Percentiles rank a stretch among this genome's conserved stretches.
Evolutionary conservation across 176 grass and related monocot species (phyloP).

Genomic region (Oryza glumipatula): DNA sequence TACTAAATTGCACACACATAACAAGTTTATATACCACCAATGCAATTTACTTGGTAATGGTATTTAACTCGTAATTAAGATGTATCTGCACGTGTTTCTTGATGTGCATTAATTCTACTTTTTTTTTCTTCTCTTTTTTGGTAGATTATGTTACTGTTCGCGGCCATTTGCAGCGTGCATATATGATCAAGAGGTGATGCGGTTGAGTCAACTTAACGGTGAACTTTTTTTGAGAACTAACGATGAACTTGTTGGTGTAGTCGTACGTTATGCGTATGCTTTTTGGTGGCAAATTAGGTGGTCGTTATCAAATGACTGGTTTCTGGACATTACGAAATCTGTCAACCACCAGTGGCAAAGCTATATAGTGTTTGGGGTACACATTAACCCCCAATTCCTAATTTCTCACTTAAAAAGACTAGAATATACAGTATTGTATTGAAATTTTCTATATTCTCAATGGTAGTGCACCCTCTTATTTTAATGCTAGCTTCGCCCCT

Average conservation of each 20-base stretch:
- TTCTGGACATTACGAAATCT: not conserved
- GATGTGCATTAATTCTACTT: not conserved
- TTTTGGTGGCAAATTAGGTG: not conserved
- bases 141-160: not conserved
- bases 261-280: not conserved
- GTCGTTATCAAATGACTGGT: not conserved
- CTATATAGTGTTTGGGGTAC: too few relatives aligned
- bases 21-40: too few relatives aligned
- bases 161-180: not conserved
- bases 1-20: too few relatives aligned
- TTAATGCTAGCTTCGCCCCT: too few relatives aligned
- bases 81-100: constrained; percentile 15
- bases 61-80: not conserved
- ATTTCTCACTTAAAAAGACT: too few relatives aligned
- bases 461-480: too few relatives aligned
- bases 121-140: too few relatives aligned
- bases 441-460: too few relatives aligned
- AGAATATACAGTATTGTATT: too few relatives aligned
- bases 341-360: not conserved
- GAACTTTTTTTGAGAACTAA: too few relatives aligned
- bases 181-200: not conserved
- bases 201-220: not conserved
- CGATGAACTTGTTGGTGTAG: not conserved
- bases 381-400: too few relatives aligned
- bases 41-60: too few relatives aligned